phyloP scores from a whole-genome alignment of 768 basidiomycete species.

The Bullera alba region DNA sequence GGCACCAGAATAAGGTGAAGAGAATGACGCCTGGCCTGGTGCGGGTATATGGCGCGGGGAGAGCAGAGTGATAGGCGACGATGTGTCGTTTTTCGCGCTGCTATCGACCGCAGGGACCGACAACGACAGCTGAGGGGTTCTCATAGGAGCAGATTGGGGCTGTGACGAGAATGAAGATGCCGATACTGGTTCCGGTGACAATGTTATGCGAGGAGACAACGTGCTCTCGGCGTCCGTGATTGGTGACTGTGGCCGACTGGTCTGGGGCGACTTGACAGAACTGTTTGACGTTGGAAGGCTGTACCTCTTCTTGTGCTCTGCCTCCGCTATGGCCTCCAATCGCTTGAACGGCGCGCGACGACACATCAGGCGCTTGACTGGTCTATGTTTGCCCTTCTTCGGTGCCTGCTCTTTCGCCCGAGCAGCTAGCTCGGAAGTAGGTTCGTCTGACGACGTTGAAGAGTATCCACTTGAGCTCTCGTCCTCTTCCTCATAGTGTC shows the following conservation, averaged over 20 bases:
- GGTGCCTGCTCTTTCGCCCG: not conserved
- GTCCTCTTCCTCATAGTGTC: not conserved
- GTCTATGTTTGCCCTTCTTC: not conserved
- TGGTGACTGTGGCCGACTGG: too few relatives aligned
- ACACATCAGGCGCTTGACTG: not conserved
- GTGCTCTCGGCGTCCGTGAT: too few relatives aligned
- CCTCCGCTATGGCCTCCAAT: not conserved
- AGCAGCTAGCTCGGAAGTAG: not conserved
- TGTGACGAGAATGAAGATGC: not conserved
- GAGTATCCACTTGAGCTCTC: not conserved
- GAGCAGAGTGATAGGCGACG: constrained; percentile 16
- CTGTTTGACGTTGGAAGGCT: too few relatives aligned
- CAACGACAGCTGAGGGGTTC: not conserved
- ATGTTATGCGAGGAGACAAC: not conserved
- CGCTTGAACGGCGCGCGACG: not conserved
- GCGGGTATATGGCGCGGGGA: constrained; percentile 5
- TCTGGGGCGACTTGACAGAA: too few relatives aligned
- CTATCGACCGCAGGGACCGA: not conserved
- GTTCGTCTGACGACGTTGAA: not conserved
- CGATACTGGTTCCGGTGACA: not conserved
- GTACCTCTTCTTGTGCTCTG: too few relatives aligned
- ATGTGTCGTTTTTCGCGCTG: not conserved
- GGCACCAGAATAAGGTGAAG: not conserved
- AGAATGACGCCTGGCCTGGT: not conserved
- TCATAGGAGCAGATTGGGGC: not conserved